These are phyloP conservation scores for Gnaphalium uliginosum DNA, from an alignment of 129 eudicot species.

Conservation along the genomic window DNA sequence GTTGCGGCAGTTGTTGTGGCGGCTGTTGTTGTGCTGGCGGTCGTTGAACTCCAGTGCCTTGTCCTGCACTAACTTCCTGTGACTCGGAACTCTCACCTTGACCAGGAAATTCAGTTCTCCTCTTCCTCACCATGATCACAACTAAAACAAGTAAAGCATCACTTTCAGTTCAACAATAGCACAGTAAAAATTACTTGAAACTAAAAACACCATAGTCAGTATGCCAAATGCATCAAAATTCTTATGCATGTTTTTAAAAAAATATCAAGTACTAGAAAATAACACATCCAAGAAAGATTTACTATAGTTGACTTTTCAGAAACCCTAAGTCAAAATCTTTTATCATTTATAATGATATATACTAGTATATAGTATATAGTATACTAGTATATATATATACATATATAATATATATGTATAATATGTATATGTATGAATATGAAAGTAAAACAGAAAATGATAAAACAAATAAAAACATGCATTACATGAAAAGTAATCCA, in stretches of 20 bases:
- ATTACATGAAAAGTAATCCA: background rate
- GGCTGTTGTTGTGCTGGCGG: conserved; percentile 1
- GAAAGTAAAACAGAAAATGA: background rate
- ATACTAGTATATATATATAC: too few species aligned
- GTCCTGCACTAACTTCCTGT: background rate
- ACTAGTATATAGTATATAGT: too few species aligned
- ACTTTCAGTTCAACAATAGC: background rate
- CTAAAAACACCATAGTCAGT: background rate
- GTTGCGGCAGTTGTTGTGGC: conserved; percentile 14
- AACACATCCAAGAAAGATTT: background rate
- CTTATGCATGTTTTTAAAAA: too few species aligned
- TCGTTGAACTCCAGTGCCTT: background rate
- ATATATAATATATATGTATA: too few species aligned
- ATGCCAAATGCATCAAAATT: background rate
- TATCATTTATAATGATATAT: background rate
- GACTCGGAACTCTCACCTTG: background rate
- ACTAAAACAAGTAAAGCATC: background rate
- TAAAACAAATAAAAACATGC: background rate
- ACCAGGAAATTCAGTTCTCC: conserved; percentile 1
- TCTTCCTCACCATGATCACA: conserved; percentile 4
- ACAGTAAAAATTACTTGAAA: background rate
- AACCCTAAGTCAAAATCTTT: background rate
- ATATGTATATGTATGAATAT: too few species aligned
- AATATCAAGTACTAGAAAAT: too few species aligned
- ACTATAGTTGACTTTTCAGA: background rate